phyloP scores from a whole-genome alignment of 805 yeast species.

The Nakazawaea pomicola region DNA sequence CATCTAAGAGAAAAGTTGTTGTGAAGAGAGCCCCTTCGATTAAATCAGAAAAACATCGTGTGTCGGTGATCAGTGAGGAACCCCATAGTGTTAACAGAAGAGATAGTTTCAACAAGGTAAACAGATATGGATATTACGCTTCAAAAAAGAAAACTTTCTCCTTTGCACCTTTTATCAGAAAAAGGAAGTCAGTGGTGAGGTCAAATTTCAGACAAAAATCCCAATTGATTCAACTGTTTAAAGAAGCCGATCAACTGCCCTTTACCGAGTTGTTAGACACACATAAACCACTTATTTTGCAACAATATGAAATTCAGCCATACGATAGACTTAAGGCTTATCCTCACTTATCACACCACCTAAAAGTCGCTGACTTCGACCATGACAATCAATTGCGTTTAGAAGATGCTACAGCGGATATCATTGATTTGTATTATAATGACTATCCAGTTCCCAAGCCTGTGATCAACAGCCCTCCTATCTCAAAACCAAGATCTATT shows the following conservation, averaged over 20 bases:
- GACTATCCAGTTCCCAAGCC: conserved; percentile 7
- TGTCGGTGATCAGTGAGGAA: conserved; percentile 8
- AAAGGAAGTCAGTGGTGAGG: not conserved
- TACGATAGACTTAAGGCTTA: conserved; percentile 16
- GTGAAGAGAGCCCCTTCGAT: conserved; percentile 12
- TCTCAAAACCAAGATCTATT: no score
- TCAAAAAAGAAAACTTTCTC: conserved; percentile 7
- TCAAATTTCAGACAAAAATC: not conserved
- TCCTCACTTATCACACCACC: conserved; percentile 19
- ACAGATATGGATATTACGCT: not conserved
- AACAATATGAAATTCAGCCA: conserved; percentile 8
- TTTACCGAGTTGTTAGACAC: no score
- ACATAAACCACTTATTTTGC: conserved; percentile 6
- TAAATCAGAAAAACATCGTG: conserved; percentile 5
- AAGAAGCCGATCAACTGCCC: no score
- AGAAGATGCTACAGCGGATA: conserved; percentile 14
- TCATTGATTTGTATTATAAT: conserved; percentile 15
- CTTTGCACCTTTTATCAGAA: not conserved
- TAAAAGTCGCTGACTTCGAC: conserved; percentile 14
- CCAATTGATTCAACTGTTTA: not conserved
- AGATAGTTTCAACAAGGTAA: not conserved
- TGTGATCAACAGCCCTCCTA: conserved; percentile 7
- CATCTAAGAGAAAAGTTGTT: conserved; percentile 6
- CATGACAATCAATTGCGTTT: conserved; percentile 12
- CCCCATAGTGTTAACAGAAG: not conserved